Evolutionary conservation across 169 alveolate genomes (phyloP), one percentile per base, ranked within the genome.

Genomic region (Eimeria necatrix): DNA sequence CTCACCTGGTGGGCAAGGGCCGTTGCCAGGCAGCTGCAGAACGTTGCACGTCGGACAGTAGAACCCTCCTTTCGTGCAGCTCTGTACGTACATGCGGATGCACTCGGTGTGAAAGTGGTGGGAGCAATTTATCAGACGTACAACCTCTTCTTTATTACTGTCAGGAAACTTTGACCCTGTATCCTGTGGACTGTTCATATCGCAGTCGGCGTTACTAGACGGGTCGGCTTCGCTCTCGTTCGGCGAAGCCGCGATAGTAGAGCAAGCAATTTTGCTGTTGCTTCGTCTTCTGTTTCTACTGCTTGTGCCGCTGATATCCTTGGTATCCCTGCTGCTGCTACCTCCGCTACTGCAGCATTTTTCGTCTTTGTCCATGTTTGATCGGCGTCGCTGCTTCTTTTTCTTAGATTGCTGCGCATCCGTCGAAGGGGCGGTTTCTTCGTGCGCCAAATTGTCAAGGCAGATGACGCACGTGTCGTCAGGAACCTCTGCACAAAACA

Each of bases 401-500:
- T 18, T 49, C 88, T 52, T 41, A 0, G 20, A 12, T 7, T 52
- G 18, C 88, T 80, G 71, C 70, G 61, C 6, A 10, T 49, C 22
- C 8, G 68, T 56, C 68, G 90, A 22, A 24, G 60, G 52, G 6
- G 1, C 24, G 83, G 16, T 9, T 22, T 32, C 87, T 80, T 46
- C 49, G 49, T 5, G n/a, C 20, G 9, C 68, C 41, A 89, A 76
- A 1, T 64, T 32, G 60, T 89, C 94, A 46, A 89, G 87, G 49
- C 94, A 89, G 78, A 89, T 89, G 78, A 87, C 94, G 87, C 94
- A 89, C 6, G 52, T 71, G 52, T 89, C 94, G n/a, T 89, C 94
- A 26, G 81, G 86, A 24, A 26, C 52, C 7, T 73, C 94, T 89
- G 88, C 88, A 80, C 49, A 59, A 5, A 24, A 18, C 48, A 46